Conservation (phyloP, 176 grass and related monocot species). For the Alopecurus myosuroides region DNA sequence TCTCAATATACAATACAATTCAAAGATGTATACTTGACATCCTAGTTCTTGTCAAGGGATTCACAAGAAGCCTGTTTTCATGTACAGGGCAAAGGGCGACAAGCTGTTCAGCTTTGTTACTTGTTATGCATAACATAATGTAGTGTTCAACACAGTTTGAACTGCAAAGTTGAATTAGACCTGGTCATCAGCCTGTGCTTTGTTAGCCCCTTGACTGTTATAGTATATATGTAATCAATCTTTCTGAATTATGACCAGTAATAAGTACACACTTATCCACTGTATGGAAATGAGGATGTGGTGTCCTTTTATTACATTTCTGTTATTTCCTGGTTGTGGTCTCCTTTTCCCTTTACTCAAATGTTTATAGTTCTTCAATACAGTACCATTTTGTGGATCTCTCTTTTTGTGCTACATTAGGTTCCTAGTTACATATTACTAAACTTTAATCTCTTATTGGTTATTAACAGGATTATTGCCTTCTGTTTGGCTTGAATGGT, state of each 20-base stretch:
- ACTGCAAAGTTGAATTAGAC: background rate
- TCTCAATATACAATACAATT: background rate
- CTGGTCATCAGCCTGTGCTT: too few species aligned
- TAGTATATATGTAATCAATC: background rate
- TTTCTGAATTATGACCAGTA: background rate
- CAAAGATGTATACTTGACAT: background rate
- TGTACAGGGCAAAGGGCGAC: background rate
- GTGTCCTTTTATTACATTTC: background rate
- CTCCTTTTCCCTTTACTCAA: background rate
- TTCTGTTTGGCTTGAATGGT: background rate
- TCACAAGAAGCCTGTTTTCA: background rate
- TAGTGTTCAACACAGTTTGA: background rate
- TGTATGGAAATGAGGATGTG: background rate
- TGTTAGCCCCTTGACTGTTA: background rate
- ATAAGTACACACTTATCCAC: background rate
- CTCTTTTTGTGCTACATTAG: background rate
- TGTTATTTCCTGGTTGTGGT: background rate
- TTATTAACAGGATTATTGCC: conserved; percentile 22
- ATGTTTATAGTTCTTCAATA: background rate
- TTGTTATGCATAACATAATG: background rate
- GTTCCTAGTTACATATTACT: conserved; percentile 2
- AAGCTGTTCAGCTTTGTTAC: background rate
- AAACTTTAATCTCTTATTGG: conserved; percentile 23
- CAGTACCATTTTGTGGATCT: background rate
- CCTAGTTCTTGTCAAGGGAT: background rate